Percentiles rank a stretch among this genome's conserved stretches.
Conservation (phyloP, 768 basidiomycete species). For the Glaciozyma martinii region DNA sequence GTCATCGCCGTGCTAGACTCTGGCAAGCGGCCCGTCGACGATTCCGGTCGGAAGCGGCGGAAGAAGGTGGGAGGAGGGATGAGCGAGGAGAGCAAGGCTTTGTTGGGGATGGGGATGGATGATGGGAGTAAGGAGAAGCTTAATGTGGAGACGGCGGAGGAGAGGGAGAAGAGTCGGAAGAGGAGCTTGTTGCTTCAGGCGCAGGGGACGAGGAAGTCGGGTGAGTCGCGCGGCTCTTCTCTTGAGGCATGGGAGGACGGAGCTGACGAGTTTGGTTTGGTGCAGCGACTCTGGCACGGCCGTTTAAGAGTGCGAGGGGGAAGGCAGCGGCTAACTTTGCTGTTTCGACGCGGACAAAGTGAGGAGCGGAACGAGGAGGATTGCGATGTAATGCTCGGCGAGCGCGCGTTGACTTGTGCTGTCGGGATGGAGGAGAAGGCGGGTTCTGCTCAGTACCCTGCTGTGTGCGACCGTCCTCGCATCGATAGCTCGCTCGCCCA, state of each 20-base stretch:
- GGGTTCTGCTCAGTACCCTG: too few relatives aligned
- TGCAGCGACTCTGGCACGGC: background rate
- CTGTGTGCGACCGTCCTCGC: too few relatives aligned
- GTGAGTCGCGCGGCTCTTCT: background rate
- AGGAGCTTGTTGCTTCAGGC: conserved; percentile 20
- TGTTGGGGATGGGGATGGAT: conserved; percentile 22
- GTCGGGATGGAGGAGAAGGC: background rate
- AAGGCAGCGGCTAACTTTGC: background rate
- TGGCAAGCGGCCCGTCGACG: background rate
- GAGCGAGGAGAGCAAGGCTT: conserved; percentile 21
- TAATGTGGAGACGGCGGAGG: conserved; percentile 13
- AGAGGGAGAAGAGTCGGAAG: conserved; percentile 26
- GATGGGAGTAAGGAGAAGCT: conserved; percentile 22
- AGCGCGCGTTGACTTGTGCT: background rate
- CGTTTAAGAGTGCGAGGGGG: background rate
- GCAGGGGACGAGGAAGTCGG: conserved; percentile 20
- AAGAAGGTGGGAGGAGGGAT: conserved; percentile 9
- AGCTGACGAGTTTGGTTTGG: background rate
- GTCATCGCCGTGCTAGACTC: conserved; percentile 21
- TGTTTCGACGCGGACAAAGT: background rate
- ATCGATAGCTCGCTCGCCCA: too few relatives aligned
- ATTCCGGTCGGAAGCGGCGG: conserved; percentile 17
- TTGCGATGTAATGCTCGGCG: background rate
- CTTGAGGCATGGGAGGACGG: too few relatives aligned
- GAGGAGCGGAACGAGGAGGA: too few relatives aligned